Base-by-base conservation (phyloP, 164 flowering plant species). In the Stephania yunnanensis region DNA sequence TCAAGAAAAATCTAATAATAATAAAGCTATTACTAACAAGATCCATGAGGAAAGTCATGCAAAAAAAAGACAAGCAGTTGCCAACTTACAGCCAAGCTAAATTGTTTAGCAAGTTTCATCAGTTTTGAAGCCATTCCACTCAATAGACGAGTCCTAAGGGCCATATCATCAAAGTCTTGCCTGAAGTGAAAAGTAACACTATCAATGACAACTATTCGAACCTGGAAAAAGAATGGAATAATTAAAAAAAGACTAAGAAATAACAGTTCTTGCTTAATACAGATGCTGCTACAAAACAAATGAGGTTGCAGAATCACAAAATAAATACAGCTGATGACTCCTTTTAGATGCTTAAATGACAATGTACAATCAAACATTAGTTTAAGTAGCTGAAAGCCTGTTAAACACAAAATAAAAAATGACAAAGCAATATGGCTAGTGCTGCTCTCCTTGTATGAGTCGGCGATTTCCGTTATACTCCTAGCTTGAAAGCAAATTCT, bases 111-210 rank as follows among this genome's bases (percentile, higher is more conserved):
- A 76, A 95, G 86, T 77, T 91, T 89, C 98, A 90, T 90, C 83
- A 95, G 80, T 86, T 91, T 93, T 71, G 87, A 81, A 66, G 96
- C 88, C 84, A 92, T 85, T 73, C 84, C 92, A 80, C 92, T 81
- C 22, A 95, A 91, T 64, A 93, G 72, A 30, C 99, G 87, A 44
- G 99, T 92, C 75, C 99, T 84, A 58, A 83, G 90, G 72, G 93
- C 94, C 87, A 92, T 76, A 80, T 95, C 94, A 67, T 91, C 96
- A 85, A 92, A 93, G 83, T 91, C 95, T 83, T 92, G 97, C 44
- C 97, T 91, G 86, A 95, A 93, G 84, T 93, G 98, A 83, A 92
- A 95, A 73, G 96, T 87, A 67, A 93, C 75, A 82, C 98, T 95
- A 80, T 95, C 99, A 73, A 93, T 70, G 46, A 93, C 82, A 10